Evolutionary conservation across 306 rosid species (phyloP).

Genomic region (Lathyrus tuberosus): DNA sequence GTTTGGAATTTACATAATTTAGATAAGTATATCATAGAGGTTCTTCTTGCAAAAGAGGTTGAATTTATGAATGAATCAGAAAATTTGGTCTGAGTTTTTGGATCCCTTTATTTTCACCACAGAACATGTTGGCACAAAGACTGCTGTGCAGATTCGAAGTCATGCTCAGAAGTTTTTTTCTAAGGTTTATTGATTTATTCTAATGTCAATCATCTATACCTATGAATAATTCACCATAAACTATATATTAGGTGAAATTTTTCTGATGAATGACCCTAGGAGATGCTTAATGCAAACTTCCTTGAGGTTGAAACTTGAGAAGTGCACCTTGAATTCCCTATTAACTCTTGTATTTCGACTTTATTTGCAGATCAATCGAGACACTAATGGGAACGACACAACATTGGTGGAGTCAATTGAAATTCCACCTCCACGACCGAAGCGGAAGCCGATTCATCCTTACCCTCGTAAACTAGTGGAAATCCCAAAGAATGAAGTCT

Average conservation of each 20-base stretch:
- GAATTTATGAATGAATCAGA: slow-evolving; percentile 8
- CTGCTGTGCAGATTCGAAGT: slow-evolving; percentile 96
- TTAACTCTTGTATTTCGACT: slow-evolving; percentile 31
- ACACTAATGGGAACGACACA: slow-evolving; percentile 45
- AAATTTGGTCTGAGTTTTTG: slow-evolving; percentile 37
- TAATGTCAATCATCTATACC: slow-evolving; percentile 42
- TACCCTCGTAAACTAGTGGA: slow-evolving; percentile 76
- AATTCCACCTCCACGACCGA: slow-evolving; percentile 92
- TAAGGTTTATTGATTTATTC: slow-evolving; percentile 72
- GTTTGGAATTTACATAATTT: slow-evolving; percentile 6
- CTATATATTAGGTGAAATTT: slow-evolving; percentile 29
- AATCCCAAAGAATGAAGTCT: slow-evolving; percentile 39
- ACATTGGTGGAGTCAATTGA: slow-evolving; percentile 56
- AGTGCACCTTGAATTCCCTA: slow-evolving; percentile 28
- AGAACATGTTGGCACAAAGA: slow-evolving; percentile 88
- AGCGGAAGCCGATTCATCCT: slow-evolving; percentile 83
- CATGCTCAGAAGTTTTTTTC: slow-evolving; percentile 95
- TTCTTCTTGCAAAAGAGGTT: slow-evolving; percentile 28
- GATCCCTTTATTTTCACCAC: slow-evolving; percentile 45
- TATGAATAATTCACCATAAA: slow-evolving; percentile 32
- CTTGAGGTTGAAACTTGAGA: slow-evolving; percentile 35
- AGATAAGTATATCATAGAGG: neutral
- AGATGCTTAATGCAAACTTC: slow-evolving; percentile 37
- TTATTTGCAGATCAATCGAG: slow-evolving; percentile 55
- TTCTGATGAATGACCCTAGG: slow-evolving; percentile 29